phyloP scores from a whole-genome alignment of 2,329 filamentous ascomycete genomes.

The Annulohypoxylon truncatum region DNA sequence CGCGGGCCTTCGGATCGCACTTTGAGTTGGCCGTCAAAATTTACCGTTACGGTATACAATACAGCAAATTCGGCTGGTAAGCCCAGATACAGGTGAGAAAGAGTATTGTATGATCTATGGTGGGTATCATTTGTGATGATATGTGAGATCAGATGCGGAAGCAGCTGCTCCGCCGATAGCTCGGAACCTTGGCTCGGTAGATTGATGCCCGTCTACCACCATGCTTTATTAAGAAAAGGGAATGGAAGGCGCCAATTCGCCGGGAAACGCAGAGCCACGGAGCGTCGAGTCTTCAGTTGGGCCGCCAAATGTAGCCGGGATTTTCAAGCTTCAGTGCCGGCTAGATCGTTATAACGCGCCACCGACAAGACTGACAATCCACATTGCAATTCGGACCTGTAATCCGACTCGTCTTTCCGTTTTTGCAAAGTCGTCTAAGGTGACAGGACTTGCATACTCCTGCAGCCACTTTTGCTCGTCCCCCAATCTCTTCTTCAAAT shows the following conservation, averaged over 20 bases:
- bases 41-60: slow-evolving; percentile 3
- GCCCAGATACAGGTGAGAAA: neutral
- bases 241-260: neutral
- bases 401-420: slow-evolving; percentile 86
- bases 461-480: slow-evolving; percentile 85
- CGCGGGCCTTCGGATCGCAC: slow-evolving; percentile 10
- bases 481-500: slow-evolving; percentile 76
- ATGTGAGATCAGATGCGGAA: slow-evolving; percentile 44
- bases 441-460: slow-evolving; percentile 75
- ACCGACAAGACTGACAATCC: slow-evolving; percentile 87
- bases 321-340: neutral
- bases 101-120: slow-evolving; percentile 23
- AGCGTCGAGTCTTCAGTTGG: neutral
- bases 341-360: slow-evolving; percentile 75
- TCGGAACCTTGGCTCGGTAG: slow-evolving; percentile 8
- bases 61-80: neutral
- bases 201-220: neutral
- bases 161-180: slow-evolving; percentile 24
- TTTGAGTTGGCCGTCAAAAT: neutral
- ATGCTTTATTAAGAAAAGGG: neutral
- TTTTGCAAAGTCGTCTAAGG: slow-evolving; percentile 80
- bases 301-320: slow-evolving; percentile 10
- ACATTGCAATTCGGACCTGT: slow-evolving; percentile 90
- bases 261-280: slow-evolving; percentile 10
- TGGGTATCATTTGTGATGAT: slow-evolving; percentile 45